Percentiles rank a stretch among this genome's conserved stretches.
phyloP scores from a whole-genome alignment of 306 rosid genomes.

The Echinosophora koreensis region DNA sequence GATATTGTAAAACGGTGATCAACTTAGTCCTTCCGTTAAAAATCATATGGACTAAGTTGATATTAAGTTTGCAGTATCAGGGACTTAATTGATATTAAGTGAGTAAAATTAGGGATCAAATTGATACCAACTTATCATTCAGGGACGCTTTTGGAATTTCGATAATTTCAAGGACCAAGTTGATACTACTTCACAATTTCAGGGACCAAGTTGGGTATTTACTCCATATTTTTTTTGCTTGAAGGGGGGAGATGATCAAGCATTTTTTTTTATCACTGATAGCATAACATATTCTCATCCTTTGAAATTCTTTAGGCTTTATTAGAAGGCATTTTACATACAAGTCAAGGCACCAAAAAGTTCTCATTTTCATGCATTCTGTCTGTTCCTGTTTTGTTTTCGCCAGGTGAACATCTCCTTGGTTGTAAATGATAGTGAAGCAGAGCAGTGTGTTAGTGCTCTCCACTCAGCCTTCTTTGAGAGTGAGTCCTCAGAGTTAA shows the following conservation, averaged over 20 bases:
- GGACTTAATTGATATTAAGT: too few relatives aligned
- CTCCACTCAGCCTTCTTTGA: conserved; percentile 80
- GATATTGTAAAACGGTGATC: too few relatives aligned
- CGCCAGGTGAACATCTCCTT: conserved; percentile 88
- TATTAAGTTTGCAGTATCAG: too few relatives aligned
- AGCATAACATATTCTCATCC: background rate
- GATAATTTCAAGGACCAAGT: too few relatives aligned
- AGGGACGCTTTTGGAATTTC: too few relatives aligned
- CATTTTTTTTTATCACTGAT: background rate
- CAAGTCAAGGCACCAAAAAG: background rate
- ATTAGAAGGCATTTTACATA: background rate
- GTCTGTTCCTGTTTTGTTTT: conserved; percentile 34
- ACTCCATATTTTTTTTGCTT: too few relatives aligned
- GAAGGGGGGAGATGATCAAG: background rate
- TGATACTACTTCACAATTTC: too few relatives aligned
- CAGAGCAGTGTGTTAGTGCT: conserved; percentile 86
- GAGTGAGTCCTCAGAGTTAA: conserved; percentile 50
- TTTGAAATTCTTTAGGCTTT: background rate
- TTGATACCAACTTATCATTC: too few relatives aligned
- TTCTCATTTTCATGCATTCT: conserved; percentile 22
- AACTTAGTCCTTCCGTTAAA: too few relatives aligned
- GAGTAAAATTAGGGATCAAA: too few relatives aligned
- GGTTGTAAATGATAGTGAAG: conserved; percentile 83
- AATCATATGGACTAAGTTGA: too few relatives aligned
- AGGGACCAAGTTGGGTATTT: too few relatives aligned